phyloP scores from a whole-genome alignment of 2,329 filamentous ascomycete genomes.

The Ceratocystis papillata region DNA sequence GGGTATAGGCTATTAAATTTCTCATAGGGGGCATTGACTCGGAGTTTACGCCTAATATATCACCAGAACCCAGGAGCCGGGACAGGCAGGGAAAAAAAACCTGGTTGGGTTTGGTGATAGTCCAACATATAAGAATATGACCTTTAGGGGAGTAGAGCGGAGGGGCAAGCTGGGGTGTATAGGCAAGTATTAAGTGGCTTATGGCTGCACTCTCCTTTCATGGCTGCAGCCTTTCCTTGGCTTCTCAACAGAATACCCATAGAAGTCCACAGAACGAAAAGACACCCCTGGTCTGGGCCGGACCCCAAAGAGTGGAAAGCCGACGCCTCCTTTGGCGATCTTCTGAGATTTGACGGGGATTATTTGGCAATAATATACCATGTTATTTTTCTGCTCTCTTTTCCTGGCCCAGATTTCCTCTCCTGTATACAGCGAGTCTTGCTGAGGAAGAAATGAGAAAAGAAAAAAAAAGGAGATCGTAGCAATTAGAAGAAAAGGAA shows the following conservation, averaged over 20 bases:
- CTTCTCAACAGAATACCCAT: neutral
- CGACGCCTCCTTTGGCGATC: conserved; percentile 8
- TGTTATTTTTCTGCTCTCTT: neutral
- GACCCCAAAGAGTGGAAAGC: conserved; percentile 5
- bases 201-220: neutral
- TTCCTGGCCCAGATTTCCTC: neutral
- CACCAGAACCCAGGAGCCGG: neutral
- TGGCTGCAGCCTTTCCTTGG: neutral
- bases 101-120: neutral
- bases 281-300: neutral
- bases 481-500: neutral
- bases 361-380: neutral
- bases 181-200: neutral
- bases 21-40: conserved; percentile 3
- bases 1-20: neutral
- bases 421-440: neutral
- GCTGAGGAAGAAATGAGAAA: neutral
- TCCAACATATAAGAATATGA: no score
- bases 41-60: conserved; percentile 1
- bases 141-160: no score
- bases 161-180: no score
- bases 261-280: conserved; percentile 2
- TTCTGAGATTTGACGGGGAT: neutral
- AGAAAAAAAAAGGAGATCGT: conserved; percentile 2
- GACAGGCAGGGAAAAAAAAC: neutral